Percentiles rank a stretch among this genome's conserved stretches.
Evolutionary conservation across 331 rosid genomes (phyloP).

Genomic region (Stylosanthes scabra): DNA sequence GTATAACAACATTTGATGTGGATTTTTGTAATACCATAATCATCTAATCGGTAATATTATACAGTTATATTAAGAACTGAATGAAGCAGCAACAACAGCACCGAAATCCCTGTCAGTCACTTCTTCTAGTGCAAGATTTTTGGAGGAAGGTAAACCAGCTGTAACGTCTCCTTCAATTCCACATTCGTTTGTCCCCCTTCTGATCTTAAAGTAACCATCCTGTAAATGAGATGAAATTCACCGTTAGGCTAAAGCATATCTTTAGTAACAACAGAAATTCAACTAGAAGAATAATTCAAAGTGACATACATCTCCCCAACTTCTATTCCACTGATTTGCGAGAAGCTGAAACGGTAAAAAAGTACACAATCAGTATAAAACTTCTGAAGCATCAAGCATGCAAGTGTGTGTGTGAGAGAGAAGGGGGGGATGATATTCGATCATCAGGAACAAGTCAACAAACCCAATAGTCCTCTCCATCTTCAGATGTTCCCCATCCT

Average conservation of each 20-base stretch:
- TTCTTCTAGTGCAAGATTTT: constrained; percentile 59
- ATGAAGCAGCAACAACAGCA: constrained; percentile 50
- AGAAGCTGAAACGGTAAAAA: constrained; percentile 71
- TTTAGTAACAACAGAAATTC: constrained; percentile 13
- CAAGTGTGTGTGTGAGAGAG: neutral
- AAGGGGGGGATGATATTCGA: neutral
- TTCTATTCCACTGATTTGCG: constrained; percentile 95
- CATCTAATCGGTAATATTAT: constrained; percentile 1
- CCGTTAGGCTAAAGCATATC: constrained; percentile 3
- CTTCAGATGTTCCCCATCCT: constrained; percentile 90
- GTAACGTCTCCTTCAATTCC: constrained; percentile 82
- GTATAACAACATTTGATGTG: constrained; percentile 1
- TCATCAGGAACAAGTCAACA: constrained; percentile 30
- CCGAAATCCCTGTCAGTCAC: constrained; percentile 45
- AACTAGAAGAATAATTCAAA: constrained; percentile 17
- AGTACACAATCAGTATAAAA: constrained; percentile 31
- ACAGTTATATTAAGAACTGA: constrained; percentile 37
- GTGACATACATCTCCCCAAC: constrained; percentile 93
- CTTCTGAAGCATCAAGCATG: neutral
- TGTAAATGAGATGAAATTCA: constrained; percentile 42
- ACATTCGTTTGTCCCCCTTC: constrained; percentile 89
- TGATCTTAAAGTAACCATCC: constrained; percentile 96
- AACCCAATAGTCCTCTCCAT: constrained; percentile 95
- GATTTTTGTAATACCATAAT: constrained; percentile 29
- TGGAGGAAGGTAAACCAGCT: constrained; percentile 86